Evolutionary conservation across 225 moss, liverwort and hornwort genomes (phyloP), one percentile per base, ranked within the genome.

Genomic region (Polytrichum commune): DNA sequence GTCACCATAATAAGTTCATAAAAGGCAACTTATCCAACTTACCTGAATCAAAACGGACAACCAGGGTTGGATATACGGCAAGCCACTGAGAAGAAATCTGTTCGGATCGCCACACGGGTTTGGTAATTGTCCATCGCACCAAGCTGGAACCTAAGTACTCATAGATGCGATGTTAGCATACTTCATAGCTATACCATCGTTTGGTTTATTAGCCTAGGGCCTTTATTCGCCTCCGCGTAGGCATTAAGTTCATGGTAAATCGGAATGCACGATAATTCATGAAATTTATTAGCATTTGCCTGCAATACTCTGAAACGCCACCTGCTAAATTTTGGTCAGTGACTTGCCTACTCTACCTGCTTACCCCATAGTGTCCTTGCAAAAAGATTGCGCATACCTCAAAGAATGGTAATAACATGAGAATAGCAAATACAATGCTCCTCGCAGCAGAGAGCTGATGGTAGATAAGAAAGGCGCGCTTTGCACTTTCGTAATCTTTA

Each of bases 361-460:
- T 16, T 46, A 46, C 16, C 13, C 46, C 20, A 57, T 1, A 20
- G n/a, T 58, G 16, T 23, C 6, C 58, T 24, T 58, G 58, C 53
- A 35, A 73, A 68, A 57, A 68, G 63, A 58, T 20, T 23, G 24
- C 20, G 9, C 81, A 54, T 77, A 85, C 92, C 88, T 85, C 85
- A 70, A 88, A 90, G 75, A 85, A 86, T 58, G 88, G 92, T 62
- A 89, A 69, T 68, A 89, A 29, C 69, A 80, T 80, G 71, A 93
- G 79, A 46, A 77, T 68, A 25, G 63, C 62, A 55, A 83, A 78
- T 4, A 81, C 79, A 63, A 83, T 38, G 65, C 74, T 80, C 78
- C 86, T 85, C 55, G 73, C 54, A 76, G 2, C 18, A 56, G 61
- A 83, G 27, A 90, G 86, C 55, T 73, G 73, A 61, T 83, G 86